Percentiles rank a stretch among this genome's conserved stretches.
Conservation (phyloP, 2,329 filamentous ascomycete genomes). For the Rasamsonia emersonii region DNA sequence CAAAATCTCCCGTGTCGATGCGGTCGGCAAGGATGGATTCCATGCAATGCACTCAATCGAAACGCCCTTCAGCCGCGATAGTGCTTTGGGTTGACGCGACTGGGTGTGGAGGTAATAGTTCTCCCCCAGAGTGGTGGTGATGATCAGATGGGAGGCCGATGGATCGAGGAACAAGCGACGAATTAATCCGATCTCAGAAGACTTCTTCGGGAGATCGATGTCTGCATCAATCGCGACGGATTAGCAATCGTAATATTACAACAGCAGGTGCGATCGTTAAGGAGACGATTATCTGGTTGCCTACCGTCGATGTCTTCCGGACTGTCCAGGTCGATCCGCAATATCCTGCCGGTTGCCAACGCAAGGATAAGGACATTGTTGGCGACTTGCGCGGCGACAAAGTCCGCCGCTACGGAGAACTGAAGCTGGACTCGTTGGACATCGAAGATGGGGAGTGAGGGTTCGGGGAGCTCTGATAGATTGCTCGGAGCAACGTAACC, state of each 20-base stretch:
- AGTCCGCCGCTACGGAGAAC: conserved; percentile 90
- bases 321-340: conserved; percentile 88
- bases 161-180: conserved; percentile 95
- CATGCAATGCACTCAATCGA: conserved; percentile 84
- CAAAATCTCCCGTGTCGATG: conserved; percentile 88
- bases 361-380: conserved; percentile 95
- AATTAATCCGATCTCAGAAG: conserved; percentile 84
- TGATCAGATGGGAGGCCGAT: conserved; percentile 85
- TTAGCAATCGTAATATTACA: conserved; percentile 8
- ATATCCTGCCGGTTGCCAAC: conserved; percentile 80
- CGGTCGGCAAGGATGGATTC: conserved; percentile 88
- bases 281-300: conserved; percentile 7
- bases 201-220: conserved; percentile 91
- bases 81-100: conserved; percentile 73
- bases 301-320: conserved; percentile 89
- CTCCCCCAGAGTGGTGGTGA: conserved; percentile 84
- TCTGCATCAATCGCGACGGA: no score
- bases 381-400: conserved; percentile 90
- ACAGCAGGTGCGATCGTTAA: neutral
- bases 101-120: conserved; percentile 98
- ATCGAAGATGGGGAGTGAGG: conserved; percentile 79
- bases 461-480: conserved; percentile 52
- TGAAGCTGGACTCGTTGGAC: conserved; percentile 86
- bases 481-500: conserved; percentile 63
- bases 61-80: conserved; percentile 77